phyloP scores from a whole-genome alignment of 1,139 yeast species.

The Diutina neorugosa region DNA sequence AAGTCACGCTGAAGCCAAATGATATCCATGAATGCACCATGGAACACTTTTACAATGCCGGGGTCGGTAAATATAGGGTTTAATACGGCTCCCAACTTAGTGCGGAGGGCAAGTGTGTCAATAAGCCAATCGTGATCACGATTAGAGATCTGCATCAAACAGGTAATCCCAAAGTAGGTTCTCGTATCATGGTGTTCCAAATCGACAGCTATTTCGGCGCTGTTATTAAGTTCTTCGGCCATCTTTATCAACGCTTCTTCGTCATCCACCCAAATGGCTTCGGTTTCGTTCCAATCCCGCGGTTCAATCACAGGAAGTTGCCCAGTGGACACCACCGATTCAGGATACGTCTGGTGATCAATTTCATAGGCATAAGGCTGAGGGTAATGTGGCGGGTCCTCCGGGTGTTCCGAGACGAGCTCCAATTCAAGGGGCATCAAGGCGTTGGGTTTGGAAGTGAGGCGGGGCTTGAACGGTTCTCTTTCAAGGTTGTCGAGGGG shows the following conservation, averaged over 20 bases:
- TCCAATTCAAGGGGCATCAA: slow-evolving; percentile 35
- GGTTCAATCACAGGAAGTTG: slow-evolving; percentile 41
- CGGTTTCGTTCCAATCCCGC: slow-evolving; percentile 51
- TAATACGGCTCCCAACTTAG: slow-evolving; percentile 45
- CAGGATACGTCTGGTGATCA: slow-evolving; percentile 57
- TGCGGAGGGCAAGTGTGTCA: slow-evolving; percentile 66
- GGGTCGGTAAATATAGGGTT: slow-evolving; percentile 79
- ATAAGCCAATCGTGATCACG: slow-evolving; percentile 74
- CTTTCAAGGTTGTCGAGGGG: slow-evolving; percentile 58
- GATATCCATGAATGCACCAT: slow-evolving; percentile 95
- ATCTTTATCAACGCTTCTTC: slow-evolving; percentile 38
- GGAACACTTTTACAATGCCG: slow-evolving; percentile 70
- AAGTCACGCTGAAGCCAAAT: slow-evolving; percentile 95
- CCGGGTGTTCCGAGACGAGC: slow-evolving; percentile 18
- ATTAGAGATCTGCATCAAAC: slow-evolving; percentile 86
- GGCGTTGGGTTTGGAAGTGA: slow-evolving; percentile 62
- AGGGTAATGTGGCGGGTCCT: slow-evolving; percentile 47
- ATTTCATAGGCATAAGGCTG: slow-evolving; percentile 86
- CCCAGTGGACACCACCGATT: slow-evolving; percentile 25
- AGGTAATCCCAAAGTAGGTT: slow-evolving; percentile 80
- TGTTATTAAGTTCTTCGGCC: slow-evolving; percentile 38
- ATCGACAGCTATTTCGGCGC: slow-evolving; percentile 80
- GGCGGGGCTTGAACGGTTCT: slow-evolving; percentile 65
- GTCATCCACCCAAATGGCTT: slow-evolving; percentile 64
- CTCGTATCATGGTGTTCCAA: slow-evolving; percentile 93